These are phyloP conservation scores for Vitis vinifera DNA, from an alignment of 164 flowering plant species.

Conservation along the genomic window DNA sequence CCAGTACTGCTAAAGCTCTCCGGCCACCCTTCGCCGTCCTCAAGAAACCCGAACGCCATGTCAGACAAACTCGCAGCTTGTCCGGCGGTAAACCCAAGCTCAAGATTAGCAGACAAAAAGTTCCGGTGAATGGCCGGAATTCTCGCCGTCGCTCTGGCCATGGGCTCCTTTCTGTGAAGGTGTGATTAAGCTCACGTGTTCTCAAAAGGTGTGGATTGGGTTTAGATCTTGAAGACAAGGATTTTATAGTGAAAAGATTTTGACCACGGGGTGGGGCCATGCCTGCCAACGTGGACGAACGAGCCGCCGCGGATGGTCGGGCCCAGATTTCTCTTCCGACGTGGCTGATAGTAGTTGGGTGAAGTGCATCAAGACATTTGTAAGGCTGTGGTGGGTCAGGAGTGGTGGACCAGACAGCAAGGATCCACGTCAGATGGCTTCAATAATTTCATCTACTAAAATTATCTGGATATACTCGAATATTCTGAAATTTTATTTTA, in stretches of 20 bases:
- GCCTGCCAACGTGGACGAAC: no score
- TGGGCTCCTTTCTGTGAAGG: background rate
- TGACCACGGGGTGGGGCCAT: no score
- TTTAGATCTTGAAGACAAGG: no score
- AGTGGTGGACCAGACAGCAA: constrained; percentile 34
- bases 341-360: background rate
- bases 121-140: constrained; percentile 12
- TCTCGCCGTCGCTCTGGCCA: background rate
- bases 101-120: constrained; percentile 11
- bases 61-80: constrained; percentile 13
- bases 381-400: no score
- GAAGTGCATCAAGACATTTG: no score
- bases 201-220: no score
- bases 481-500: constrained; percentile 19
- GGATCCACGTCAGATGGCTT: constrained; percentile 65
- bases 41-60: constrained; percentile 26
- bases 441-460: constrained; percentile 13
- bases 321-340: no score
- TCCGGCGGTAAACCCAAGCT: constrained; percentile 10
- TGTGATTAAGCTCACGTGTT: no score
- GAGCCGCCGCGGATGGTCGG: no score
- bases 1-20: constrained; percentile 13
- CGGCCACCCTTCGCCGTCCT: constrained; percentile 12
- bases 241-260: no score
- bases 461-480: constrained; percentile 44